Evolutionary conservation across 1,284 basidiomycete genomes (phyloP).

Genomic region (Boletus austroedulis): DNA sequence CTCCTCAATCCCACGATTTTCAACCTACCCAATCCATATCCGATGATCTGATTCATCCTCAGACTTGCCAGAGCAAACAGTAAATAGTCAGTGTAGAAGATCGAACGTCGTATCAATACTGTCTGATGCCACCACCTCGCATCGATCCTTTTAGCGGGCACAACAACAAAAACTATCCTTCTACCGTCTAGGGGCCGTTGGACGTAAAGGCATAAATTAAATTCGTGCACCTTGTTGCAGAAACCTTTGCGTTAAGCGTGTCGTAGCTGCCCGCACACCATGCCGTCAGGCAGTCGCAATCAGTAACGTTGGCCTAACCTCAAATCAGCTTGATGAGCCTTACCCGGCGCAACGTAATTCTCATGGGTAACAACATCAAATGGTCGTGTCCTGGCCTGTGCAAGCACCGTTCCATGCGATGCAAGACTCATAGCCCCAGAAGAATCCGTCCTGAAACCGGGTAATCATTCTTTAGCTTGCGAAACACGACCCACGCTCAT

Average conservation of each 20-base stretch:
- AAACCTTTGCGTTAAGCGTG: conserved; percentile 60
- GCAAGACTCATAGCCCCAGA: conserved; percentile 47
- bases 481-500: conserved; percentile 16
- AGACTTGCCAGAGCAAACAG: conserved; percentile 14
- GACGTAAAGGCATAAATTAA: conserved; percentile 55
- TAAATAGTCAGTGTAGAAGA: conserved; percentile 32
- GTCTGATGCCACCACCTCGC: conserved; percentile 13
- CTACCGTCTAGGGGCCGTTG: conserved; percentile 35
- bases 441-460: conserved; percentile 47
- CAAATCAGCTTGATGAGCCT: conserved; percentile 36
- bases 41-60: conserved; percentile 8
- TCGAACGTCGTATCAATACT: conserved; percentile 27
- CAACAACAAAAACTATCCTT: conserved; percentile 9
- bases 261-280: conserved; percentile 30
- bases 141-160: conserved; percentile 5
- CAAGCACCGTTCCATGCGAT: conserved; percentile 57
- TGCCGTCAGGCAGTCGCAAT: conserved; percentile 20
- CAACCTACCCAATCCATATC: conserved; percentile 11
- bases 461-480: conserved; percentile 23
- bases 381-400: conserved; percentile 62
- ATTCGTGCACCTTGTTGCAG: conserved; percentile 69
- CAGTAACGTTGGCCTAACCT: conserved; percentile 22
- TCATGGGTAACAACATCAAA: conserved; percentile 75
- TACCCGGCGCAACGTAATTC: conserved; percentile 78
- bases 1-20: conserved; percentile 5